phyloP scores from a whole-genome alignment of 2,329 filamentous ascomycete species.

The Penicillium sp. region DNA sequence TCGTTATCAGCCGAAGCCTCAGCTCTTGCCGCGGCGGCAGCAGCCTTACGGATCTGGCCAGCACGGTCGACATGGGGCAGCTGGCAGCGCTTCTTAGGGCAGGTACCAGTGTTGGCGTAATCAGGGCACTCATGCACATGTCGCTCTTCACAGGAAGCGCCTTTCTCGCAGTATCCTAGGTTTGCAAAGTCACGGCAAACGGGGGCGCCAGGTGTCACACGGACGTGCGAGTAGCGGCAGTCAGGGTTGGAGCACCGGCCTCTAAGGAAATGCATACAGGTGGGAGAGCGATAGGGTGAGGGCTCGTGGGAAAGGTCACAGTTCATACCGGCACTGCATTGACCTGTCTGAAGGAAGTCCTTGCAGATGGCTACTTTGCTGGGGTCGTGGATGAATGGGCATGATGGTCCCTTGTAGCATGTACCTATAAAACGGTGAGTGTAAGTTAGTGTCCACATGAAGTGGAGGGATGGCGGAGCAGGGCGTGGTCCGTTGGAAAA shows the following conservation, averaged over 20 bases:
- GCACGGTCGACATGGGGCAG: conserved; percentile 87
- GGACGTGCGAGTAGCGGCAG: conserved; percentile 86
- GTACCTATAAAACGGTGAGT: conserved; percentile 68
- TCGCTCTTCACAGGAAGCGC: conserved; percentile 75
- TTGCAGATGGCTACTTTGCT: conserved; percentile 90
- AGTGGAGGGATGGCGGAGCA: conserved; percentile 17
- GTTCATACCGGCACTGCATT: conserved; percentile 75
- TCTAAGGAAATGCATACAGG: conserved; percentile 87
- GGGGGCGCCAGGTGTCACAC: conserved; percentile 74
- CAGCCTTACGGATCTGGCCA: conserved; percentile 71
- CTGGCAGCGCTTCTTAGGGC: conserved; percentile 80
- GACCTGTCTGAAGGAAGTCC: conserved; percentile 78
- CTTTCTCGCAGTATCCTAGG: conserved; percentile 87
- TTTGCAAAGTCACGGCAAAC: conserved; percentile 86
- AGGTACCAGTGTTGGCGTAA: conserved; percentile 88
- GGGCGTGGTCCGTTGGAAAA: conserved; percentile 28
- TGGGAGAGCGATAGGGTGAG: conserved; percentile 80
- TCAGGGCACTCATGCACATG: conserved; percentile 95
- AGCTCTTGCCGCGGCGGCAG: conserved; percentile 47
- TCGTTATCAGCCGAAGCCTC: conserved; percentile 52
- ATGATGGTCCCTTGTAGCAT: conserved; percentile 80
- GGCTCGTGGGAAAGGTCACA: conserved; percentile 93
- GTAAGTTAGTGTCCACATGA: conserved; percentile 54
- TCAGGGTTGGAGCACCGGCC: conserved; percentile 86
- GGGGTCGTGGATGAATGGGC: conserved; percentile 82